Conservation (phyloP, 192 early-diverging fungal genomes). For the Coemansia sp. region DNA sequence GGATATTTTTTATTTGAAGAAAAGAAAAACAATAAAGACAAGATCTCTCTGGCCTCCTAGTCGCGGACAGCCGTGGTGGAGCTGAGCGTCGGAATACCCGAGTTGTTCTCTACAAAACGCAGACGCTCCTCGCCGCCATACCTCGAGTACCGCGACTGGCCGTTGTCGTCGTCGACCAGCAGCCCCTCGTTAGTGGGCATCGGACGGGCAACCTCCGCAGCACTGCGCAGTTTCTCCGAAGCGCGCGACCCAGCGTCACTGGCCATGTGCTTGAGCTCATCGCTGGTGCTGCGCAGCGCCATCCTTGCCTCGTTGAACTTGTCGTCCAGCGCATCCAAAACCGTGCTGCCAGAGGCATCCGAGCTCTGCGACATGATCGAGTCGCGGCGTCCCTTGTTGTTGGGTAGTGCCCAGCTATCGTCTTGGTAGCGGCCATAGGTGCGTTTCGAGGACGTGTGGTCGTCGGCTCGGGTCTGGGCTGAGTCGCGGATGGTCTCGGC, state of each 20-base stretch:
- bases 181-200: conserved; percentile 32
- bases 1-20: background rate
- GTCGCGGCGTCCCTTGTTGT: conserved; percentile 23
- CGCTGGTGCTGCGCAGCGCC: conserved; percentile 20
- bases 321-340: conserved; percentile 34
- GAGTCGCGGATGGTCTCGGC: conserved; percentile 11
- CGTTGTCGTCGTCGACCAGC: background rate
- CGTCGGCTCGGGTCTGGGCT: background rate
- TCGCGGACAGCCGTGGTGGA: background rate
- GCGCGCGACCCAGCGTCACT: conserved; percentile 20
- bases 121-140: conserved; percentile 7
- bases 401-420: background rate
- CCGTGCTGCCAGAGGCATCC: conserved; percentile 11
- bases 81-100: conserved; percentile 41
- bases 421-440: background rate
- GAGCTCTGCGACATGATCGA: conserved; percentile 13
- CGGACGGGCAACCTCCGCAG: conserved; percentile 14
- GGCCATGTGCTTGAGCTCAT: conserved; percentile 34
- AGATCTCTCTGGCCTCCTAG: background rate
- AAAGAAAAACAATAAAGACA: background rate
- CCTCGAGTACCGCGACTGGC: background rate
- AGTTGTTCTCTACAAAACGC: conserved; percentile 38
- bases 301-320: conserved; percentile 44
- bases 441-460: background rate
- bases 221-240: conserved; percentile 14